Conservation (phyloP, 371 early-diverging fungal genomes). For the Apophysomyces variabilis region DNA sequence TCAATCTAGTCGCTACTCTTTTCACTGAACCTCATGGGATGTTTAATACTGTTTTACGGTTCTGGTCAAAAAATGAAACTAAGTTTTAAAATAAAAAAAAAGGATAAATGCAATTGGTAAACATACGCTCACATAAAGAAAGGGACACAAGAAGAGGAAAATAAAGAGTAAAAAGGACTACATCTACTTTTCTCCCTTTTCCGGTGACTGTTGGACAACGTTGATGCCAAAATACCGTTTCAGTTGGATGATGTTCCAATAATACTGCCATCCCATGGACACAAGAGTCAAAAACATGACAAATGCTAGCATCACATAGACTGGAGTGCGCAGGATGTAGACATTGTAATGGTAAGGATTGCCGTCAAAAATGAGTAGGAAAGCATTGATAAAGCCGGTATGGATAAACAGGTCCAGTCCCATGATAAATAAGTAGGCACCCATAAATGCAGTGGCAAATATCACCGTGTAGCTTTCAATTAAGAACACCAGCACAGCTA, state of each 20-base stretch:
- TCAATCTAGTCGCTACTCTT: too few relatives aligned
- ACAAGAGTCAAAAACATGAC: conserved; percentile 34
- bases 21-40: too few relatives aligned
- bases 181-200: conserved; percentile 7
- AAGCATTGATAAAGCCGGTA: conserved; percentile 55
- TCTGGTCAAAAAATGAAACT: too few relatives aligned
- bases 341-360: conserved; percentile 42
- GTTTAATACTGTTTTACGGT: too few relatives aligned
- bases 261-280: conserved; percentile 51
- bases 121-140: too few relatives aligned
- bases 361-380: conserved; percentile 47
- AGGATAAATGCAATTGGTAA: too few relatives aligned
- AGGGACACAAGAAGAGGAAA: too few relatives aligned
- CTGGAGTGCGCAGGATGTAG: conserved; percentile 39
- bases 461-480: conserved; percentile 46
- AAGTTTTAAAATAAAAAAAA: too few relatives aligned
- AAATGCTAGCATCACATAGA: conserved; percentile 49
- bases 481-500: conserved; percentile 38
- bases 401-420: conserved; percentile 60
- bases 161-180: too few relatives aligned
- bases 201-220: conserved; percentile 15
- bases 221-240: conserved; percentile 49
- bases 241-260: conserved; percentile 43
- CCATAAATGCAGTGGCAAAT: conserved; percentile 51
- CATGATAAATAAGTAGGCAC: conserved; percentile 54